phyloP scores from a whole-genome alignment of 345 rosid genomes.

The Chamaenerion angustifolium region DNA sequence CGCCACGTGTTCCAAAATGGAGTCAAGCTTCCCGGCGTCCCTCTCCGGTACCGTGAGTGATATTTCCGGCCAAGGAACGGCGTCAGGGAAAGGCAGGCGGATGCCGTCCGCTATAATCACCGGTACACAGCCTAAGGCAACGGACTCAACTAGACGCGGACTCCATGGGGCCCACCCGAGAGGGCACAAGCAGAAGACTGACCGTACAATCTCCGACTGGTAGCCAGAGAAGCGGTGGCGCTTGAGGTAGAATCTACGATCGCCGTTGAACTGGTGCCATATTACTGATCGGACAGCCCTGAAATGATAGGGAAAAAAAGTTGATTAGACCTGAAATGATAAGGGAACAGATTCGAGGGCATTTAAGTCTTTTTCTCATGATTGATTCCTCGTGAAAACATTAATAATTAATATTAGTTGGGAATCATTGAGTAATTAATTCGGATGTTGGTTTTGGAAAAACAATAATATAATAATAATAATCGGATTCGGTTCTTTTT shows the following conservation, averaged over 20 bases:
- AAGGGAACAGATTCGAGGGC: background rate
- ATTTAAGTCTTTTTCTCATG: background rate
- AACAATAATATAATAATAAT: no score
- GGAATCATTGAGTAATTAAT: no score
- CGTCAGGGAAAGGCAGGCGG: constrained; percentile 49
- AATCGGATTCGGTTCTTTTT: no score
- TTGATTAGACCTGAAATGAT: background rate
- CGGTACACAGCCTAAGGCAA: constrained; percentile 80
- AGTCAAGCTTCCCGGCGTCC: constrained; percentile 51
- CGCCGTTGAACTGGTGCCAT: constrained; percentile 48
- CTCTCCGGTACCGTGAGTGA: constrained; percentile 75
- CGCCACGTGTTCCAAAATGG: constrained; percentile 61
- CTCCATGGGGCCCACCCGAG: constrained; percentile 99
- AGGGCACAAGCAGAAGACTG: constrained; percentile 82
- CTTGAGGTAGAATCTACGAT: constrained; percentile 61
- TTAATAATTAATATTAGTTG: no score
- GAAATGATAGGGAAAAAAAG: background rate
- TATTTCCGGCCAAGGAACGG: constrained; percentile 64
- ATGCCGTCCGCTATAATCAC: constrained; percentile 86
- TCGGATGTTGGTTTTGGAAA: no score
- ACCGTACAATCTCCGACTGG: constrained; percentile 67
- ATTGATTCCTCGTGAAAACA: background rate
- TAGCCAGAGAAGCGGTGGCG: constrained; percentile 73
- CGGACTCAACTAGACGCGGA: constrained; percentile 83
- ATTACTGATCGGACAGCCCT: constrained; percentile 88